phyloP scores from a whole-genome alignment of 352 stramenopile species.

The Plasmopara halstedii region DNA sequence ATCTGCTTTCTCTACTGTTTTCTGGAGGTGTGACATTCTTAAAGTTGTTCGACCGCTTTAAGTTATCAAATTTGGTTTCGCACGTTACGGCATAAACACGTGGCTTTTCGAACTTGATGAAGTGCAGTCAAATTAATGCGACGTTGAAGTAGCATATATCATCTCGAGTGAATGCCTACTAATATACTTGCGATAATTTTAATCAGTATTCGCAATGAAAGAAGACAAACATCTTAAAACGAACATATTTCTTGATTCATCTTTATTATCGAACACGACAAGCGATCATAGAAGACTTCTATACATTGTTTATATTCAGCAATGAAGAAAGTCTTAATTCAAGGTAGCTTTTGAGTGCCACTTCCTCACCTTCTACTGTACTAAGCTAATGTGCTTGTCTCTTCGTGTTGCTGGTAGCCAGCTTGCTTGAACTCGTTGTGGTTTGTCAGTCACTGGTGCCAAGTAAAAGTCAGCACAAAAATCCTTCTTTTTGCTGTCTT shows the following conservation, averaged over 20 bases:
- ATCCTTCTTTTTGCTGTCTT: constrained; percentile 4
- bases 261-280: too few relatives aligned
- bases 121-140: too few relatives aligned
- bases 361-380: constrained; percentile 14
- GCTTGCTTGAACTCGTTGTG: constrained; percentile 13
- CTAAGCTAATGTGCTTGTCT: constrained; percentile 11
- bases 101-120: too few relatives aligned
- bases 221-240: too few relatives aligned
- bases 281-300: constrained; percentile 6
- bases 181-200: not conserved
- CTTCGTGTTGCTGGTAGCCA: constrained; percentile 4
- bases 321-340: constrained; percentile 15
- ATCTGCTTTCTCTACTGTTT: too few relatives aligned
- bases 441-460: constrained; percentile 7
- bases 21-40: too few relatives aligned
- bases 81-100: too few relatives aligned
- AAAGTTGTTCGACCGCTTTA: too few relatives aligned
- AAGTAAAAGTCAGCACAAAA: constrained; percentile 8
- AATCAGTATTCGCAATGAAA: too few relatives aligned
- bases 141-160: too few relatives aligned
- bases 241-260: too few relatives aligned
- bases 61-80: too few relatives aligned
- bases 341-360: constrained; percentile 10
- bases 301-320: constrained; percentile 27
- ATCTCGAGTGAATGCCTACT: not conserved